Evolutionary conservation across 495 filamentous ascomycete species (phyloP).

Genomic region (Schizothecium vesticola): DNA sequence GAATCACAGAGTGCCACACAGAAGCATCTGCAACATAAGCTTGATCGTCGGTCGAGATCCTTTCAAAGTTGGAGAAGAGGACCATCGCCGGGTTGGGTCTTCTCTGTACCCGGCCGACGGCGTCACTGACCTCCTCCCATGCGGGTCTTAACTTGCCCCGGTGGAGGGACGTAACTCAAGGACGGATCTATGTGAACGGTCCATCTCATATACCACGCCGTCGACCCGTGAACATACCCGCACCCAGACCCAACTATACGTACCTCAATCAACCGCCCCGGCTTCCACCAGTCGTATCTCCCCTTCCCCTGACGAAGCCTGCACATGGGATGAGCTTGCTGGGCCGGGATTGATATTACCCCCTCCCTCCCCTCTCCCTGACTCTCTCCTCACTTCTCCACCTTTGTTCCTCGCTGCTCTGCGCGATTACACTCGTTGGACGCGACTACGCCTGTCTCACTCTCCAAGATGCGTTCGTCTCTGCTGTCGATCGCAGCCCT

Average conservation of each 20-base stretch:
- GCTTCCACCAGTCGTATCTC: constrained; percentile 7
- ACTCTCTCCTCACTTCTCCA: neutral
- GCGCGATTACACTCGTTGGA: neutral
- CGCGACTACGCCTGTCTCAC: neutral
- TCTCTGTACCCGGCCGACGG: neutral
- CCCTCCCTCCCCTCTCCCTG: neutral
- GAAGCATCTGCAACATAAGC: neutral
- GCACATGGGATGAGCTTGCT: neutral
- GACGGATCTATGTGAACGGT: neutral
- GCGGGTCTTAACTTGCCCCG: neutral
- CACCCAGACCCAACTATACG: neutral
- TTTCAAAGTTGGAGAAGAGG: neutral
- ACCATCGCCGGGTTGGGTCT: neutral
- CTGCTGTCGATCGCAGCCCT: constrained; percentile 6
- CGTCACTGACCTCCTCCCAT: neutral
- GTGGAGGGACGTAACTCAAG: neutral
- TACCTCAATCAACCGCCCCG: neutral
- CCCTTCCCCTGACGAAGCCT: neutral
- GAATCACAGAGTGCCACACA: neutral
- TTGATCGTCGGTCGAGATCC: neutral
- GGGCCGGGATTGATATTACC: constrained; percentile 7
- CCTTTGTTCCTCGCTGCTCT: neutral
- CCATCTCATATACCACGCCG: neutral
- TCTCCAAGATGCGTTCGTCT: neutral
- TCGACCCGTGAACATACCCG: neutral